Evolutionary conservation across 768 basidiomycete species (phyloP).

Genomic region (Hygrophorus pudorinus): DNA sequence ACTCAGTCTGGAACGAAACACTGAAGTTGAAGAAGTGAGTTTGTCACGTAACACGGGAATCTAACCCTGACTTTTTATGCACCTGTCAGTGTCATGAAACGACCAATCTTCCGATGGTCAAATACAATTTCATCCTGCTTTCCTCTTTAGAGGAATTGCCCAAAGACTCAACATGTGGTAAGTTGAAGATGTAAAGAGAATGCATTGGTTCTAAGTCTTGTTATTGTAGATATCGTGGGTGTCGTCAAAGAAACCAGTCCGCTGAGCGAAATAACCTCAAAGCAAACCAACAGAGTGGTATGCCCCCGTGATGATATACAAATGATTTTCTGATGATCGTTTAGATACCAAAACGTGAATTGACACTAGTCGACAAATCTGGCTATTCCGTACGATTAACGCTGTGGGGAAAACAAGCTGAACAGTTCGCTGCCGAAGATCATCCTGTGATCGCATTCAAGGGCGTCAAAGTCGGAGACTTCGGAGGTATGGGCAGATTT

Average conservation of each 20-base stretch:
- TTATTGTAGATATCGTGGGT: constrained; percentile 67
- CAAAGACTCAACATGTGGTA: constrained; percentile 83
- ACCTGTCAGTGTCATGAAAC: constrained; percentile 68
- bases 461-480: constrained; percentile 89
- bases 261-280: constrained; percentile 62
- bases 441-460: constrained; percentile 86
- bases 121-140: constrained; percentile 73
- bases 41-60: not conserved
- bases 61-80: constrained; percentile 4
- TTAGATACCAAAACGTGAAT: constrained; percentile 81
- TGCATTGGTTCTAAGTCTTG: constrained; percentile 6
- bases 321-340: constrained; percentile 1
- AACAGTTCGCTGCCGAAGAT: constrained; percentile 51
- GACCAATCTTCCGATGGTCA: constrained; percentile 65
- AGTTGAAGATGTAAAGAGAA: constrained; percentile 14
- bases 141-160: constrained; percentile 46
- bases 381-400: constrained; percentile 74
- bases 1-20: constrained; percentile 72
- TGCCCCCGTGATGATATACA: constrained; percentile 9
- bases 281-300: constrained; percentile 62
- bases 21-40: constrained; percentile 76
- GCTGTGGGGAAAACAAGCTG: constrained; percentile 93
- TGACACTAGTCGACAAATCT: constrained; percentile 80
- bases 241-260: constrained; percentile 73
- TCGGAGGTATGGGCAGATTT: constrained; percentile 44